Evolutionary conservation across 1,139 yeast genomes (phyloP).

Genomic region (Yamadazyma kanchanaburiensis): DNA sequence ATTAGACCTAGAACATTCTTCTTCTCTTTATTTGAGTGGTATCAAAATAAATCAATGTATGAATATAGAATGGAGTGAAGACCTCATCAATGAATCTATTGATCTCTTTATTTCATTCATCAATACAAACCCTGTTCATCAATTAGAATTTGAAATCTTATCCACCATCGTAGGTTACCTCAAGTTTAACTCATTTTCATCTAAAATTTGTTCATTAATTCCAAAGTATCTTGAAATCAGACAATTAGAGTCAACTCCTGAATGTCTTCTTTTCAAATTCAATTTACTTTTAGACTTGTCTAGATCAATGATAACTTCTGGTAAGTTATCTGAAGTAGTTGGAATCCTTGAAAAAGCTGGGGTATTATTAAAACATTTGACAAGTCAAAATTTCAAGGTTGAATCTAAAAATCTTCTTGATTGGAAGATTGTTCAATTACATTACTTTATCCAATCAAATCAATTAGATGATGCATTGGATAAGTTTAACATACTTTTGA

Average conservation of each 20-base stretch:
- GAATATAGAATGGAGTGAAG: conserved; percentile 19
- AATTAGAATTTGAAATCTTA: conserved; percentile 5
- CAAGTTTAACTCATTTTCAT: conserved; percentile 31
- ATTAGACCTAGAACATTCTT: too few relatives aligned
- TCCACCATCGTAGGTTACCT: conserved; percentile 29
- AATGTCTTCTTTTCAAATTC: too few relatives aligned
- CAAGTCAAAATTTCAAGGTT: not conserved
- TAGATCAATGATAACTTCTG: not conserved
- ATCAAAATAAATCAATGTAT: conserved; percentile 17
- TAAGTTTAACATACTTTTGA: conserved; percentile 20
- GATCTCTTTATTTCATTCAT: conserved; percentile 11
- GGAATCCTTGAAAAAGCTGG: conserved; percentile 7
- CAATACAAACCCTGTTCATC: conserved; percentile 1
- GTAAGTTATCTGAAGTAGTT: conserved; percentile 8
- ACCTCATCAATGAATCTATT: conserved; percentile 12
- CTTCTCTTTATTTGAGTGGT: too few relatives aligned
- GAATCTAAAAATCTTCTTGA: conserved; percentile 15
- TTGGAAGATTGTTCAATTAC: conserved; percentile 33
- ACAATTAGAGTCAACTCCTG: too few relatives aligned
- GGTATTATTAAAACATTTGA: conserved; percentile 3
- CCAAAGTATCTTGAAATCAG: too few relatives aligned
- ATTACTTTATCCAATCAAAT: conserved; percentile 16
- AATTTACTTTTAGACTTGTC: not conserved
- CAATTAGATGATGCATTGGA: conserved; percentile 17
- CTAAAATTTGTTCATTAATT: conserved; percentile 14